Conservation (phyloP, 495 filamentous ascomycete species). For the Cercophora samala region DNA sequence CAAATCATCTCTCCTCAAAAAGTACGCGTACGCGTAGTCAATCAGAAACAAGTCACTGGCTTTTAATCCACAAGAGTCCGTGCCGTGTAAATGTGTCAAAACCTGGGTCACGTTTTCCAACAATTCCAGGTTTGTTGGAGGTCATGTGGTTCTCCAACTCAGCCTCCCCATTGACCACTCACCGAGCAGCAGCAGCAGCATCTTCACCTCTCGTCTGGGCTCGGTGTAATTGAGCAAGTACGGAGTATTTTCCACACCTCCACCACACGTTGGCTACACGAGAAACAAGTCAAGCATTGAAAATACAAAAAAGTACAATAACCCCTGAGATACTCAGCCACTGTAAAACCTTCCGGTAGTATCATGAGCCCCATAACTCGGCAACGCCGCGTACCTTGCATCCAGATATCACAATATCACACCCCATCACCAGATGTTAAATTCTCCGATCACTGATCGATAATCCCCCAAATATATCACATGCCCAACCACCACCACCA, state of each 20-base stretch:
- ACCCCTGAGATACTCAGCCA: too few relatives aligned
- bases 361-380: background rate
- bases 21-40: background rate
- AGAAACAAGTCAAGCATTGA: too few relatives aligned
- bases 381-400: background rate
- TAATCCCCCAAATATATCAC: background rate
- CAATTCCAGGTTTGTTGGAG: background rate
- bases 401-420: background rate
- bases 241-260: background rate
- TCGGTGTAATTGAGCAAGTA: background rate
- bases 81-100: background rate
- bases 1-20: background rate
- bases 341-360: background rate
- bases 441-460: background rate
- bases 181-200: background rate
- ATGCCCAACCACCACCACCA: background rate
- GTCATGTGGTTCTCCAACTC: background rate
- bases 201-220: background rate
- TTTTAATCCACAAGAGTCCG: background rate
- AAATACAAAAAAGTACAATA: too few relatives aligned
- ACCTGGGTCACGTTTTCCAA: background rate
- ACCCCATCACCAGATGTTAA: background rate
- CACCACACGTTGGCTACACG: background rate
- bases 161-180: background rate
- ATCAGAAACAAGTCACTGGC: background rate